Percentiles rank a stretch among this genome's conserved stretches.
phyloP scores from a whole-genome alignment of 495 filamentous ascomycete species.

The Aspergillus bridgeri region DNA sequence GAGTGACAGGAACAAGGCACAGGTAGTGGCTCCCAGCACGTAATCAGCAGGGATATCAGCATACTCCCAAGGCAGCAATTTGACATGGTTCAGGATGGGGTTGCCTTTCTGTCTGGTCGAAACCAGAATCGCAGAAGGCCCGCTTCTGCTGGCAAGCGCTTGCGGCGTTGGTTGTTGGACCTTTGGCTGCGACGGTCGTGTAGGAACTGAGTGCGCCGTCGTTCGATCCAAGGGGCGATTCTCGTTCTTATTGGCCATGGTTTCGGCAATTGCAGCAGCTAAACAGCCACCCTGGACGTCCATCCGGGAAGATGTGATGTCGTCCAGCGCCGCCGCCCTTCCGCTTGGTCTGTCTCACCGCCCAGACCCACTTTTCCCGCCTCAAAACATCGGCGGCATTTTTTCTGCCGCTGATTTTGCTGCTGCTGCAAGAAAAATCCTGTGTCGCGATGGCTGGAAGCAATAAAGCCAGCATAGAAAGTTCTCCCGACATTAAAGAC shows the following conservation, averaged over 20 bases:
- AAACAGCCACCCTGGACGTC: too few species aligned
- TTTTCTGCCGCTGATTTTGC: slow-evolving; percentile 49
- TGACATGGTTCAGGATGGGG: slow-evolving; percentile 79
- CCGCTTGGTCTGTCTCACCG: slow-evolving; percentile 11
- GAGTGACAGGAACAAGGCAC: slow-evolving; percentile 86
- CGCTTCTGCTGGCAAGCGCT: slow-evolving; percentile 62
- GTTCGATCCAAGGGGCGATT: slow-evolving; percentile 48
- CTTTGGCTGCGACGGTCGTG: slow-evolving; percentile 40
- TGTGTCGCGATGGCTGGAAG: slow-evolving; percentile 30
- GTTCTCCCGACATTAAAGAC: slow-evolving; percentile 23
- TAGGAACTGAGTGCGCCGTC: slow-evolving; percentile 17
- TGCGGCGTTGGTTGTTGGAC: slow-evolving; percentile 87
- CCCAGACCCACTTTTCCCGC: slow-evolving; percentile 18
- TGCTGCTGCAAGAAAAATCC: slow-evolving; percentile 19
- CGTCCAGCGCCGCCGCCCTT: slow-evolving; percentile 6
- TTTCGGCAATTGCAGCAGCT: too few species aligned
- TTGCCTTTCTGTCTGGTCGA: slow-evolving; percentile 91
- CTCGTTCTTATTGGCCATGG: slow-evolving; percentile 54
- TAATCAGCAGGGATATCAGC: slow-evolving; percentile 93
- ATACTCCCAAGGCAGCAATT: slow-evolving; percentile 91
- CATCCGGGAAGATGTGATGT: too few species aligned
- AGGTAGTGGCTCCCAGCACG: slow-evolving; percentile 81
- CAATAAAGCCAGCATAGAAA: slow-evolving; percentile 26
- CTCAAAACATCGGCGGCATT: slow-evolving; percentile 16
- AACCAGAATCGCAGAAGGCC: slow-evolving; percentile 77